phyloP scores from a whole-genome alignment of 2,329 filamentous ascomycete species.

The Alternaria sp. region DNA sequence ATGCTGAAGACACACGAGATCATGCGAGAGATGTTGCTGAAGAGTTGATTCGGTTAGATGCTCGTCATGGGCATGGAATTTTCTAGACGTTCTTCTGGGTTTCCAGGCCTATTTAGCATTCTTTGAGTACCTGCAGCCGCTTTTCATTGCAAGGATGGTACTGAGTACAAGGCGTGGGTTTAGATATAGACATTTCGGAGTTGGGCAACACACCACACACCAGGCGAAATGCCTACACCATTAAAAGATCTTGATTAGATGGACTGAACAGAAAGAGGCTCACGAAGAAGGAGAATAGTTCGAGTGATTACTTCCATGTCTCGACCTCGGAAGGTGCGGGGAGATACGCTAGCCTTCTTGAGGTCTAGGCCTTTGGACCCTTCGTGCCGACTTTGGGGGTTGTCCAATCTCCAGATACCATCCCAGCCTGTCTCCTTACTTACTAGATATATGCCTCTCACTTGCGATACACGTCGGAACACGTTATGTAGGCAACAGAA shows the following conservation, averaged over 20 bases:
- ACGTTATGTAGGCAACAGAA: neutral
- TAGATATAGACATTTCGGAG: neutral
- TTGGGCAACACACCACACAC: neutral
- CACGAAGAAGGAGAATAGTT: neutral
- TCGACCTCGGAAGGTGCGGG: neutral
- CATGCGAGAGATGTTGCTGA: slow-evolving; percentile 10
- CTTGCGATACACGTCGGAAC: neutral
- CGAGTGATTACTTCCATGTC: neutral
- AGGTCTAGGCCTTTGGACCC: neutral
- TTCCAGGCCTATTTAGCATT: neutral
- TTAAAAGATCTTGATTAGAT: neutral
- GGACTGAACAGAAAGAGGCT: neutral
- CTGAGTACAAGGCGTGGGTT: neutral
- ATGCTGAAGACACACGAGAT: slow-evolving; percentile 15
- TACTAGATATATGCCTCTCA: neutral
- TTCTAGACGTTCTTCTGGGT: neutral
- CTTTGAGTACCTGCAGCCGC: neutral
- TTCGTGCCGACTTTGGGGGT: neutral
- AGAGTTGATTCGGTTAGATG: slow-evolving; percentile 6
- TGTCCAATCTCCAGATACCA: neutral
- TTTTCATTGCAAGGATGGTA: neutral
- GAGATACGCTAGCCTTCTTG: neutral
- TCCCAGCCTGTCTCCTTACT: neutral
- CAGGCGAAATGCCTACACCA: neutral
- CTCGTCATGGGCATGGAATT: neutral